Percentiles rank a stretch among this genome's conserved stretches.
These are phyloP conservation scores for Coleophoma eucalyptorum DNA, from an alignment of 2,329 filamentous ascomycete species.

Conservation along the genomic window DNA sequence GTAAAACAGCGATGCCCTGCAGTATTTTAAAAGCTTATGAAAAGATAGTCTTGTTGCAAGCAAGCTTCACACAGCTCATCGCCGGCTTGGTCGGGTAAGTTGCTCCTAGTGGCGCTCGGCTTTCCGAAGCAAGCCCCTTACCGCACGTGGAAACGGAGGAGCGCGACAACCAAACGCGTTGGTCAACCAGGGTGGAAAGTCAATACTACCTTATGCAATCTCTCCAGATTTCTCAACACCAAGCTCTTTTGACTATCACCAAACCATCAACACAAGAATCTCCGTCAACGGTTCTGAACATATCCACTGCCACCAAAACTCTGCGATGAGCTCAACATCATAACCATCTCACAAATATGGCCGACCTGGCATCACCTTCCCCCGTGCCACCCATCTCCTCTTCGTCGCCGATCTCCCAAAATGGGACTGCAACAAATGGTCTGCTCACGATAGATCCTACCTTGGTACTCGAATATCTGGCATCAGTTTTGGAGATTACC, in stretches of 20 bases:
- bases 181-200: no score
- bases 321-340: constrained; percentile 18
- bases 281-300: no score
- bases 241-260: constrained; percentile 6
- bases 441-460: constrained; percentile 62
- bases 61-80: no score
- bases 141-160: not conserved
- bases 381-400: constrained; percentile 13
- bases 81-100: not conserved
- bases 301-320: not conserved
- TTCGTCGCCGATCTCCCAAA: constrained; percentile 20
- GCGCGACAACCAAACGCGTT: no score
- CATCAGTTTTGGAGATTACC: constrained; percentile 66
- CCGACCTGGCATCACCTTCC: constrained; percentile 19
- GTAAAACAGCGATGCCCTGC: no score
- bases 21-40: no score
- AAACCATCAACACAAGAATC: constrained; percentile 1
- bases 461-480: constrained; percentile 68
- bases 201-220: no score
- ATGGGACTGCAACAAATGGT: constrained; percentile 25
- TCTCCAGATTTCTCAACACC: no score
- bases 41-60: no score
- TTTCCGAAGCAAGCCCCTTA: not conserved
- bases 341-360: constrained; percentile 18
- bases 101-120: not conserved